These are phyloP conservation scores for Basidiobolus meristosporus DNA, from an alignment of 371 early-diverging fungal genomes.

Conservation along the genomic window DNA sequence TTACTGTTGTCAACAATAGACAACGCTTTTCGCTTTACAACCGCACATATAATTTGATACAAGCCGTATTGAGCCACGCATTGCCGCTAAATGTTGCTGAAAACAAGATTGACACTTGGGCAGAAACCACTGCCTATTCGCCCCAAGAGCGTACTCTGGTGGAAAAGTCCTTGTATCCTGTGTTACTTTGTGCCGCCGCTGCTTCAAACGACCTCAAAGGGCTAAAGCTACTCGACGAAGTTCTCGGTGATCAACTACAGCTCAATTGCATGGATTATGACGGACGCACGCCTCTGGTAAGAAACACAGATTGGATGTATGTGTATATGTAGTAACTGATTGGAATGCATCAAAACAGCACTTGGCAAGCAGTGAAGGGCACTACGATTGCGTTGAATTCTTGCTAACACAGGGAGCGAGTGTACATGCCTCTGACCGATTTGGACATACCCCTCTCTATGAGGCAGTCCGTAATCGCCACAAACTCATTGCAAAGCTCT, in stretches of 20 bases:
- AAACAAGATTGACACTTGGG: not conserved
- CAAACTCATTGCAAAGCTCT: conserved; percentile 33
- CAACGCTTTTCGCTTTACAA: conserved; percentile 28
- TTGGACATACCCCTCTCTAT: conserved; percentile 77
- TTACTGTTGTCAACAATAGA: conserved; percentile 48
- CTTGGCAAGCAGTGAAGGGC: conserved; percentile 67
- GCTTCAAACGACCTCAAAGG: conserved; percentile 69
- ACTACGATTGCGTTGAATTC: conserved; percentile 44
- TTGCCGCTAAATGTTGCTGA: not conserved
- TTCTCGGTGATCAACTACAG: conserved; percentile 14
- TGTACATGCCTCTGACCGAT: conserved; percentile 79
- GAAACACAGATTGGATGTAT: not conserved
- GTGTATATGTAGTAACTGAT: not conserved
- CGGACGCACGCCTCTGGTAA: conserved; percentile 49
- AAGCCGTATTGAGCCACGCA: conserved; percentile 15
- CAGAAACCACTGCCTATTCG: conserved; percentile 3
- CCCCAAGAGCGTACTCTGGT: conserved; percentile 39
- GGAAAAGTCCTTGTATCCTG: conserved; percentile 60
- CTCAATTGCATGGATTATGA: conserved; percentile 75
- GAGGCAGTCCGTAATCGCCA: conserved; percentile 49
- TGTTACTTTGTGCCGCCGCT: conserved; percentile 76
- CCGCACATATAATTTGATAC: conserved; percentile 23
- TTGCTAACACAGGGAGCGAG: conserved; percentile 70
- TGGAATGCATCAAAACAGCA: conserved; percentile 14
- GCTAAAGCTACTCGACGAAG: conserved; percentile 29